Conservation (phyloP, 2,329 filamentous ascomycete species). For the Thielaviopsis punctulata region DNA sequence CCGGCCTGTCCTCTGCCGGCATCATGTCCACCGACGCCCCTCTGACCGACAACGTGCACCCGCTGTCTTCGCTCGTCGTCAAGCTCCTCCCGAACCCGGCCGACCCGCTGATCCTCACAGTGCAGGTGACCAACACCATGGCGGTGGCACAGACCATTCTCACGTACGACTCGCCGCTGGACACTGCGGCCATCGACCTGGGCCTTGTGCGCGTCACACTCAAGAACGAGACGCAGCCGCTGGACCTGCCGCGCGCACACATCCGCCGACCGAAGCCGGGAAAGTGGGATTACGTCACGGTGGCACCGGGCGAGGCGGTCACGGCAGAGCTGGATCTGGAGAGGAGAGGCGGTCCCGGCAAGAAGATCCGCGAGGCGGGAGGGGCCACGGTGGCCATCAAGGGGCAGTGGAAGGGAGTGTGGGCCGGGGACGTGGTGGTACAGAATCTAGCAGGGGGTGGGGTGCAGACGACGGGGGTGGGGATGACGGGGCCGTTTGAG, state of each 20-base stretch:
- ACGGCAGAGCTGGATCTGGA: slow-evolving; percentile 22
- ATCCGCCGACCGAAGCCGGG: slow-evolving; percentile 26
- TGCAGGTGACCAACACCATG: slow-evolving; percentile 25
- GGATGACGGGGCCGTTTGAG: background rate
- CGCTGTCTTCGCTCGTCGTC: background rate
- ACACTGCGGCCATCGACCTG: slow-evolving; percentile 24
- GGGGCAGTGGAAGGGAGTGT: slow-evolving; percentile 21
- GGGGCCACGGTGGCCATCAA: slow-evolving; percentile 20
- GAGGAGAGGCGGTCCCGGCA: slow-evolving; percentile 21
- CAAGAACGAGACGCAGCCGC: slow-evolving; percentile 18
- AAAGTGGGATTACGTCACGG: slow-evolving; percentile 21
- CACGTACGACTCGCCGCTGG: slow-evolving; percentile 28
- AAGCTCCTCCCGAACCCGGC: background rate
- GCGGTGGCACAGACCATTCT: slow-evolving; percentile 24
- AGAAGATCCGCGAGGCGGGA: slow-evolving; percentile 16
- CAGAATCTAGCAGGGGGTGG: background rate
- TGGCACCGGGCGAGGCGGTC: slow-evolving; percentile 21
- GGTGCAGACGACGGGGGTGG: background rate
- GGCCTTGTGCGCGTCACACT: slow-evolving; percentile 26
- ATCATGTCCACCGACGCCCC: background rate
- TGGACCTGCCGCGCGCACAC: slow-evolving; percentile 23
- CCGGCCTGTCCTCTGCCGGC: background rate
- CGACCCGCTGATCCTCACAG: slow-evolving; percentile 20
- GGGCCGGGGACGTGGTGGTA: background rate
- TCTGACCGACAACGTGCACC: background rate